Conservation (phyloP, 495 filamentous ascomycete genomes). For the Pseudotulostoma volvatum region DNA sequence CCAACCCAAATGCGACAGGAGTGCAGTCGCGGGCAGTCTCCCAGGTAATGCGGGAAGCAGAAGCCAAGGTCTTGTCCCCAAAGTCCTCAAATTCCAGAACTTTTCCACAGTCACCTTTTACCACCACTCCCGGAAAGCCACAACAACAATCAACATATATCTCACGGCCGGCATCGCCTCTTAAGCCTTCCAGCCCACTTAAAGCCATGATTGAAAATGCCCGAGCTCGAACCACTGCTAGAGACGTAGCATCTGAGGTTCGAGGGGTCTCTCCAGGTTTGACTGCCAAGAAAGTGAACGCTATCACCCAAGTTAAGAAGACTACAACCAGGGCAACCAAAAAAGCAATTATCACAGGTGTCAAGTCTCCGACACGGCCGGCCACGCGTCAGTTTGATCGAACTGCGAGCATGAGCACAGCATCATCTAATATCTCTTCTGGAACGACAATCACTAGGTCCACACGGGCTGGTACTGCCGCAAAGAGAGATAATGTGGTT, state of each 20-base stretch:
- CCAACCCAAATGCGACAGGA: slow-evolving; percentile 19
- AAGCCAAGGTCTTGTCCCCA: slow-evolving; percentile 55
- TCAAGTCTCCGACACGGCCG: slow-evolving; percentile 21
- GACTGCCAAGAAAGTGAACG: slow-evolving; percentile 9
- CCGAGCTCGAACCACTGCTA: slow-evolving; percentile 16
- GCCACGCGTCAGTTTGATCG: slow-evolving; percentile 30
- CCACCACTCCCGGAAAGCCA: slow-evolving; percentile 26
- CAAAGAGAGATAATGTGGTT: slow-evolving; percentile 33
- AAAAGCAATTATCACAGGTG: slow-evolving; percentile 16
- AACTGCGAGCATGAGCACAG: slow-evolving; percentile 18
- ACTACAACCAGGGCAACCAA: slow-evolving; percentile 12
- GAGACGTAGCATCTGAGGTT: slow-evolving; percentile 18
- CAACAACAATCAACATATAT: slow-evolving; percentile 18
- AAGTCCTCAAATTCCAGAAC: slow-evolving; percentile 65
- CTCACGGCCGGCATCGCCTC: slow-evolving; percentile 35
- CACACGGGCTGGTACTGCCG: slow-evolving; percentile 27
- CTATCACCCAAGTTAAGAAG: slow-evolving; percentile 16
- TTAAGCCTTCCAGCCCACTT: slow-evolving; percentile 34
- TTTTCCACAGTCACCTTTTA: slow-evolving; percentile 41
- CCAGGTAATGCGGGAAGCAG: slow-evolving; percentile 27
- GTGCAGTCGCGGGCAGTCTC: slow-evolving; percentile 34
- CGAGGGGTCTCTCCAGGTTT: slow-evolving; percentile 9
- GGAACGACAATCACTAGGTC: slow-evolving; percentile 45
- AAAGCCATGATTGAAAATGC: slow-evolving; percentile 22
- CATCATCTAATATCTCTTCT: slow-evolving; percentile 29